Base-by-base conservation (phyloP, 176 grass and related monocot species). In the Carex kokanica region DNA sequence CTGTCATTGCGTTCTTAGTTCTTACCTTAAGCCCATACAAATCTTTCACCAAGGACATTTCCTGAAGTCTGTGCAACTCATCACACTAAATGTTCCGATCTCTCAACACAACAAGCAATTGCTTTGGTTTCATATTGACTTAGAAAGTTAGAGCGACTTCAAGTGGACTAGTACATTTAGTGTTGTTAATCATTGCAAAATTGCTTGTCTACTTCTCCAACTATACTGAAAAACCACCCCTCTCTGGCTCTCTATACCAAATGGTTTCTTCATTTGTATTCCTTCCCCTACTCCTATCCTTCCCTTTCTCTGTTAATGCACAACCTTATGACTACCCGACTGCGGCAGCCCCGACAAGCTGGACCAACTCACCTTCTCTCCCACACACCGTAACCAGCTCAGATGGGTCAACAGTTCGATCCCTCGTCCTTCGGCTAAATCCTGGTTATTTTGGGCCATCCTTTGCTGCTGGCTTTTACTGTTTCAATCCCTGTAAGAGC, bases 401-500 rank as follows among this genome's bases (percentile, higher is more conserved):
- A 16, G 73, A 80, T 40, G 74, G 74, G 10, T 41, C 59, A 20
- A 67, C 20, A 4, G 73, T 70, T 45, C 60, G 74, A 13, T 52
- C 60, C 21, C 64, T 86, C 16, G 49, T 49, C 14, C 73, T 86
- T 70, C 58, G 84, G 23, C 12, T 36, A 27, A 79, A 80, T 25
- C 9, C 59, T 5, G 25, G 5, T 12, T 0, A 6, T 18, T 41
- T 11, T 0, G 60, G 75, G 14, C 74, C 59, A 41, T 86, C 74
- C 12, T 79, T 69, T 56, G 84, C 74, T 70, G 36, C 43, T 20
- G 84, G 84, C 8, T 86, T 86, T 78, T 69, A 79, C 45, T 80
- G 84, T 27, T 16, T 56, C 24, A n/a, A 45, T 66, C 8, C 74
- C 24, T 86, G 84, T 51, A 69, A 67, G 47, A 55, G 31, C 41